Base-by-base conservation (phyloP, 2,329 filamentous ascomycete species). In the Alternaria novae-zelandiae region DNA sequence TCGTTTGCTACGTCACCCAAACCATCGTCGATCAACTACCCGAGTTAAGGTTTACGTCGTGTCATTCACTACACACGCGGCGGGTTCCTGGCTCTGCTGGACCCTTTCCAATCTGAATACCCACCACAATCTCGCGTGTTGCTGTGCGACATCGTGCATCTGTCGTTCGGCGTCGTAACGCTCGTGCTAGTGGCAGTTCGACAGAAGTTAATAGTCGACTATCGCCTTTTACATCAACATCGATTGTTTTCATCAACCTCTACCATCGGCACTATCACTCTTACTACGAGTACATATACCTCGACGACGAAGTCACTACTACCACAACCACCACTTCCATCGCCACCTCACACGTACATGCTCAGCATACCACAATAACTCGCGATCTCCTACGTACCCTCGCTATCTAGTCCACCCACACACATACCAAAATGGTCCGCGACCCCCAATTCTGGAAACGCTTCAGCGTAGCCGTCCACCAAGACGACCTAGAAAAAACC, bases 381-480 rank as follows among this genome's bases (percentile, higher is more conserved):
- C 44, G 45, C 32, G n/a, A 12, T 28, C 50, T 49, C 55, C 30
- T 47, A 15, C 17, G 5, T 25, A 17, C 17, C 10, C 13, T 30
- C 36, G 15, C 21, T 49, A 30, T 30, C 41, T 56, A 51, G 21
- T n/a, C 56, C 54, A 17, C 41, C 20, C 49, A 51, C 53, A 26
- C 43, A 45, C 43, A 12, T 5, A 32, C 41, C 53, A 74, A 50
- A 54, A 86, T 86, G 84, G 82, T 86, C 61, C 83, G 83, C 65
- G 87, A 89, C 71, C 86, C 86, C 23, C 82, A 81, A 53, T 89
- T 89, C 79, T 89, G 87, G 87, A 83, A 83, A 59, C 85, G 87
- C 70, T 89, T 89, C 80, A 87, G 85, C 63, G 76, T 82, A 54
- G 87, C 87, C 41, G 85, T 88, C 1, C 87, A 88, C 72, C 76